Evolutionary conservation across 1,284 basidiomycete species (phyloP).

Genomic region (Heterobasidion parviporum): DNA sequence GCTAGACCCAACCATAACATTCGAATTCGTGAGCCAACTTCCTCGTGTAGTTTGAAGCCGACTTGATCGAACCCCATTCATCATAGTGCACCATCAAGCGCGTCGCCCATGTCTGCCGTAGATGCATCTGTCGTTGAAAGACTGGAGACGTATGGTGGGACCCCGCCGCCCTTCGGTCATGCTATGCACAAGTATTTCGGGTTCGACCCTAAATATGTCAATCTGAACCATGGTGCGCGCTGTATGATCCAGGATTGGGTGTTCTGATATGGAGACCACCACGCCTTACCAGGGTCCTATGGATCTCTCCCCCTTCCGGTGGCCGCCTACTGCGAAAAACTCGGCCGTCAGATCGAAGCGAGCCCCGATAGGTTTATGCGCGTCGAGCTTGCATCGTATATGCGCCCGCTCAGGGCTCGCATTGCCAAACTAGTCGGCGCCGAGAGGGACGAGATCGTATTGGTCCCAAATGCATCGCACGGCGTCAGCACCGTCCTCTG

Average conservation of each 20-base stretch:
- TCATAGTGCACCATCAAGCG: too few species aligned
- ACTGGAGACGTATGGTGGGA: neutral
- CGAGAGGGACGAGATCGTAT: constrained; percentile 51
- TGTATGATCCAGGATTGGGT: neutral
- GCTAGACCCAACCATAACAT: too few species aligned
- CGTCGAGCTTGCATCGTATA: constrained; percentile 1
- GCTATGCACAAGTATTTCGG: constrained; percentile 48
- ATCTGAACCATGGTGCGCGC: constrained; percentile 54
- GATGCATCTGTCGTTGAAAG: neutral
- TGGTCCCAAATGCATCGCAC: constrained; percentile 60
- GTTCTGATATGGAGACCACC: neutral
- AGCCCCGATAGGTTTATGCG: constrained; percentile 53
- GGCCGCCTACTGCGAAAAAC: constrained; percentile 34
- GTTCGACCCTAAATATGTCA: constrained; percentile 52
- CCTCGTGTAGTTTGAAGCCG: too few species aligned
- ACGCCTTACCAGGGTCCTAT: constrained; percentile 45
- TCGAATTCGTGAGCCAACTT: too few species aligned
- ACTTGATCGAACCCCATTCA: too few species aligned
- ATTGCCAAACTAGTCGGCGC: constrained; percentile 58
- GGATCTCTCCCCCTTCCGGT: constrained; percentile 63
- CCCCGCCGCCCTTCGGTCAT: constrained; percentile 50
- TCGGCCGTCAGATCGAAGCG: constrained; percentile 42
- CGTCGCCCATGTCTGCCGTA: neutral
- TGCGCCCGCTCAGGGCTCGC: constrained; percentile 17
- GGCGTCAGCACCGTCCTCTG: constrained; percentile 60